Evolutionary conservation across 805 yeast genomes (phyloP).

Genomic region (Candida mattraensis): DNA sequence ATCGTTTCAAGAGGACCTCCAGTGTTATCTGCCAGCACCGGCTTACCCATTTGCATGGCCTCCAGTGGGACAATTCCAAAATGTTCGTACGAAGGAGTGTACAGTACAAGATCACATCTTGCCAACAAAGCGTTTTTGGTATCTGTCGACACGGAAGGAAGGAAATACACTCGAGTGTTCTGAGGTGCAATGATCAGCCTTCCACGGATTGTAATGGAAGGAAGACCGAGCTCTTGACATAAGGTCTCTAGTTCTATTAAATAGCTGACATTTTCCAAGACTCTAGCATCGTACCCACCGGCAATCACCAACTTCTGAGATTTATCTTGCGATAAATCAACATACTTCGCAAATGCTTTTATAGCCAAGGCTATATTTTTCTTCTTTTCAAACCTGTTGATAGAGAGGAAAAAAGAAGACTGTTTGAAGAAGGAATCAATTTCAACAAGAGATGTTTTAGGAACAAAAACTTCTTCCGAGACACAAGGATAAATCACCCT

Average conservation of each 20-base stretch:
- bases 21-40: constrained; percentile 80
- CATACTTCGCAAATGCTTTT: constrained; percentile 54
- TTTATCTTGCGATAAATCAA: constrained; percentile 29
- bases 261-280: constrained; percentile 73
- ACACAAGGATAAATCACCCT: constrained; percentile 81
- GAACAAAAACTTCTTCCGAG: constrained; percentile 31
- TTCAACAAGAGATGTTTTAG: constrained; percentile 31
- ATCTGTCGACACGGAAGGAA: constrained; percentile 74
- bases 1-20: constrained; percentile 95
- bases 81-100: constrained; percentile 92
- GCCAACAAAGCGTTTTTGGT: constrained; percentile 63
- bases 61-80: constrained; percentile 98
- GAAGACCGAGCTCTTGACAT: constrained; percentile 45
- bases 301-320: constrained; percentile 64
- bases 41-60: constrained; percentile 81
- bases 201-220: constrained; percentile 40
- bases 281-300: constrained; percentile 87
- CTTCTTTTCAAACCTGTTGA: constrained; percentile 87
- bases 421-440: constrained; percentile 37
- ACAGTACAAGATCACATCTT: constrained; percentile 60
- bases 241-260: constrained; percentile 56
- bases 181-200: constrained; percentile 15
- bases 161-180: constrained; percentile 43
- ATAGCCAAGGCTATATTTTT: constrained; percentile 82
- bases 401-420: constrained; percentile 57